Base-by-base conservation (phyloP, 352 stramenopile species). In the Phytophthora kernoviae region DNA sequence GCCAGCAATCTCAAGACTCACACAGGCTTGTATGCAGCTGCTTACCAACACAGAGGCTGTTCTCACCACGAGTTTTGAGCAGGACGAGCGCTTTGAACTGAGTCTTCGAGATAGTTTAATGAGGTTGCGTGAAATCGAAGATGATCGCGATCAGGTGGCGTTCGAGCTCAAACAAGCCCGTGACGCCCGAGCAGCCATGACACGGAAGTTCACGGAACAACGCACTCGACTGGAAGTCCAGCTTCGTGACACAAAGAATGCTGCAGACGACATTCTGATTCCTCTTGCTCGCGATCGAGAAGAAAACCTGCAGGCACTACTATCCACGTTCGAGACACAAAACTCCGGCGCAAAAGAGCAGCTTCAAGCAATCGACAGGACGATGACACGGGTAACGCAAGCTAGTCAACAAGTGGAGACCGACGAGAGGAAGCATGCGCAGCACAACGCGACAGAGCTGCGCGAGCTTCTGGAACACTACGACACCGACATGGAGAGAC, bases 111-210 rank as follows among this genome's bases (percentile, higher is more conserved):
- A 90, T 24, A 77, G 75, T n/a, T 58, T 73, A 20, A 37, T 85
- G 47, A 79, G 79, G 5, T 69, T 93, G 34, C 75, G 77, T 14
- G 83, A 93, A 32, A 57, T 65, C 5, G 75, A 90, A 41, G 77
- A 91, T 60, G 81, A 93, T 49, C 62, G 75, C 9, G 73, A 75
- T 39, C 83, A 91, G 57, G 62, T 89, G 10, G 54, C 54, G 17
- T 88, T 90, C 34, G 83, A 93, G 49, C 75, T 93, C 4, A 18
- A 55, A 9, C 56, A 70, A 15, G 68, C 75, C 45, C 73, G 65
- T 0, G 73, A 84, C 18, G 52, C 66, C 8, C 75, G 69, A 2
- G 45, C 56, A 15, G 37, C 27, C 3, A 73, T 76, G 54, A 60
- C 54, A 12, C 36, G 62, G 11, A 76, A 71, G 36, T 71, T 79